Conservation (phyloP, 352 stramenopile species). For the Globisporangium uncinulatum region DNA sequence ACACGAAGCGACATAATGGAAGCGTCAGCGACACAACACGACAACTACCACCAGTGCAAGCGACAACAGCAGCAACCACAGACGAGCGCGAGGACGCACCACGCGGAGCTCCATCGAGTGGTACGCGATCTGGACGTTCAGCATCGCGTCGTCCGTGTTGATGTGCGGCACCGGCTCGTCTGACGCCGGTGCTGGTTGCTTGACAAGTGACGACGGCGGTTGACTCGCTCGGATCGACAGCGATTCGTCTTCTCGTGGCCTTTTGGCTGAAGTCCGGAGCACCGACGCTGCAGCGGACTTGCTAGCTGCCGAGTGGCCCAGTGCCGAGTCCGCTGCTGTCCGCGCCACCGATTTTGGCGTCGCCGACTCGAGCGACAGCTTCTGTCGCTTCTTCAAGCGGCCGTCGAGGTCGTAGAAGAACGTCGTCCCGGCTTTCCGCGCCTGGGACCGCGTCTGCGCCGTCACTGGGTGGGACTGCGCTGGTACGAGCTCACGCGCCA, state of each 20-base stretch:
- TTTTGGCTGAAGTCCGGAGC: conserved; percentile 1
- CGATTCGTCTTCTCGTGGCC: neutral
- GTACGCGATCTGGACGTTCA: neutral
- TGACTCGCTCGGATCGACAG: neutral
- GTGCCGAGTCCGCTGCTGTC: conserved; percentile 1
- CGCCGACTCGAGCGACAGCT: conserved; percentile 19
- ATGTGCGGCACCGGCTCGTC: neutral
- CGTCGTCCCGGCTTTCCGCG: conserved; percentile 11
- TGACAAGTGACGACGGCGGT: no score
- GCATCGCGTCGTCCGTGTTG: neutral
- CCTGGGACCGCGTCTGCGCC: conserved; percentile 10
- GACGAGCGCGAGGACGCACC: conserved; percentile 2
- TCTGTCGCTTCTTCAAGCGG: conserved; percentile 35
- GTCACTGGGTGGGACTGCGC: conserved; percentile 25
- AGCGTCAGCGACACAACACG: neutral
- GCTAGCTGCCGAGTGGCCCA: conserved; percentile 7
- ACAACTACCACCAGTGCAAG: neutral
- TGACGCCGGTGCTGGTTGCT: no score
- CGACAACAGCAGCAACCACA: neutral
- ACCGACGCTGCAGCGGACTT: neutral
- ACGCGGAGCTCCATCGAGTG: conserved; percentile 11
- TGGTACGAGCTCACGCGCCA: conserved; percentile 89
- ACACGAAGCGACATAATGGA: conserved; percentile 4
- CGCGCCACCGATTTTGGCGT: conserved; percentile 1
- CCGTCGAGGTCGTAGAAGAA: conserved; percentile 52